Evolutionary conservation across 352 stramenopile genomes (phyloP), one percentile per base, ranked within the genome.

Genomic region (Globisporangium ultimum): DNA sequence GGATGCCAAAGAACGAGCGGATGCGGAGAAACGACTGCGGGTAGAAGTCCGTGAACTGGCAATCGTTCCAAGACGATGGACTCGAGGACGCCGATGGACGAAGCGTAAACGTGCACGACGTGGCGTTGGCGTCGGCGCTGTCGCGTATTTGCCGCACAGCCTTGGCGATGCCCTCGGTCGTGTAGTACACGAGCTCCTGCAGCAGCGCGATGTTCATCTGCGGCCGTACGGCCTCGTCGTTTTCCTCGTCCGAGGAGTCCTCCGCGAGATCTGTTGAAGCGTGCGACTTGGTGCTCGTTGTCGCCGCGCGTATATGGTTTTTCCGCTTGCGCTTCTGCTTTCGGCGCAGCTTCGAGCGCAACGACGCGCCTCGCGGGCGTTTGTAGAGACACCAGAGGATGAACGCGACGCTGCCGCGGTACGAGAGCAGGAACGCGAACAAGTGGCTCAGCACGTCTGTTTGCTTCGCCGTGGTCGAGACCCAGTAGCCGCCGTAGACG

Each of bases 191-290:
- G 11, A 95, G 73, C 43, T 95, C 86, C 22, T 87, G 78, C 2
- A 91, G 63, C 21, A 95, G 64, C 22, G 84, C 84, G 40, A 82
- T 50, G 55, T 95, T 95, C 74, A 92, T 84, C 52, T 95, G 85
- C 41, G 82, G 77, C 1, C 81, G 73, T 38, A 80, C 74, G 17
- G 77, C 77, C 13, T 89, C 78, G 42, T 91, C 78, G 18, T 82
- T 72, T 32, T 79, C 72, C 1, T 78, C 74, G 10, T 72, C 72
- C 13, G 62, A 56, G 1, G 45, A 20, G 13, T 54, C 55, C 18
- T 2, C 28, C 28, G 24, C 24, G 2, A 32, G 24, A 5, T 32
- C 24, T 5, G 28, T 36, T 5, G 28, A 36, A 6, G 28, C 28
- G 8, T 36, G 28, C 28, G 28, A 36, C 28, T 36, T 36, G 28